Evolutionary conservation across 2,329 filamentous ascomycete species (phyloP).

Genomic region (Phoma sp.): DNA sequence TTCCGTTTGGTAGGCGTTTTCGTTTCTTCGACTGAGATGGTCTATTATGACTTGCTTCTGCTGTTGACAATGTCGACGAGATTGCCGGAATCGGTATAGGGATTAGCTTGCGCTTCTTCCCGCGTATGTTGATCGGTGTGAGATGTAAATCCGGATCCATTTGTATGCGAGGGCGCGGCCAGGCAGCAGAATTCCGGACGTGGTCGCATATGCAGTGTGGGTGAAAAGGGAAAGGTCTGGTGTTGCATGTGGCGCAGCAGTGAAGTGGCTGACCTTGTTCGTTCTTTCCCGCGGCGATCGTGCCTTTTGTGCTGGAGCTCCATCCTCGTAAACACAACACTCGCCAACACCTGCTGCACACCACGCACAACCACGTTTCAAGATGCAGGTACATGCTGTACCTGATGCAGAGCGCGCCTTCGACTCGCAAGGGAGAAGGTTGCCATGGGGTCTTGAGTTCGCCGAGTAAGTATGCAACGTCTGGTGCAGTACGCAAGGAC

Average conservation of each 20-base stretch:
- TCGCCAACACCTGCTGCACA: slow-evolving; percentile 10
- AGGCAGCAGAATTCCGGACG: slow-evolving; percentile 34
- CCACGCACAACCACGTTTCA: slow-evolving; percentile 18
- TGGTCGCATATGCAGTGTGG: slow-evolving; percentile 20
- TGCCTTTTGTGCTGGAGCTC: slow-evolving; percentile 27
- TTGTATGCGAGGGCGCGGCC: slow-evolving; percentile 20
- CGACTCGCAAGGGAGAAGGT: slow-evolving; percentile 62
- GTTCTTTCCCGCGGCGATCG: slow-evolving; percentile 35
- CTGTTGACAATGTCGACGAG: slow-evolving; percentile 9
- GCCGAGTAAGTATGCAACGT: slow-evolving; percentile 58
- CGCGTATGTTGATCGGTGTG: slow-evolving; percentile 43
- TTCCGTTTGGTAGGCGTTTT: slow-evolving; percentile 21
- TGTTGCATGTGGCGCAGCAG: slow-evolving; percentile 24
- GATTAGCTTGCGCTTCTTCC: slow-evolving; percentile 36
- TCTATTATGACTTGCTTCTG: slow-evolving; percentile 13
- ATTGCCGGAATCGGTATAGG: slow-evolving; percentile 7
- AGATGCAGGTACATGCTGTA: slow-evolving; percentile 70
- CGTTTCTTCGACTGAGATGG: slow-evolving; percentile 11
- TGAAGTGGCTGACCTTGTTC: slow-evolving; percentile 21
- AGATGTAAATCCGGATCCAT: slow-evolving; percentile 43
- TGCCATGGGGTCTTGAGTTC: slow-evolving; percentile 69
- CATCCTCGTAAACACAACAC: slow-evolving; percentile 24
- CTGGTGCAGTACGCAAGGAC: neutral
- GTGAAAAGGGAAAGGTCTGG: slow-evolving; percentile 26
- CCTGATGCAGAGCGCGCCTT: slow-evolving; percentile 66